Conservation (phyloP, 1,284 basidiomycete species). For the Athelia psychrophila region DNA sequence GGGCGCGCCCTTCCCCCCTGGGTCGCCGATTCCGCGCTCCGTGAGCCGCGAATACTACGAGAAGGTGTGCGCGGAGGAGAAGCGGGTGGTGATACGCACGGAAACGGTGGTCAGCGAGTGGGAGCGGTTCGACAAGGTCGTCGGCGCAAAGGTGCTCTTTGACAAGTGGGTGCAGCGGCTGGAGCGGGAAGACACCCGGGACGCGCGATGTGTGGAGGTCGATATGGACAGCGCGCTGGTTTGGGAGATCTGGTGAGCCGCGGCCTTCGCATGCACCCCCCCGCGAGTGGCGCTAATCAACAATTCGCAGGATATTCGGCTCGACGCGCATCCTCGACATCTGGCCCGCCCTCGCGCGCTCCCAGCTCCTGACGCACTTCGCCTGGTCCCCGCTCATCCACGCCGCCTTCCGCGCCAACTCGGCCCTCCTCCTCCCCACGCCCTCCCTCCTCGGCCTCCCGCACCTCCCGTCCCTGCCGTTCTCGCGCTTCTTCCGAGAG, state of each 20-base stretch:
- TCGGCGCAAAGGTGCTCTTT: conserved; percentile 27
- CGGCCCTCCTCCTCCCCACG: conserved; percentile 22
- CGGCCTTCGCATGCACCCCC: not conserved
- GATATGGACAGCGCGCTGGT: conserved; percentile 28
- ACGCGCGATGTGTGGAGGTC: conserved; percentile 42
- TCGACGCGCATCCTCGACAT: conserved; percentile 38
- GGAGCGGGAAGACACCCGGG: conserved; percentile 30
- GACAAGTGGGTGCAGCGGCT: conserved; percentile 39
- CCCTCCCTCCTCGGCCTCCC: conserved; percentile 11
- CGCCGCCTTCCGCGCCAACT: conserved; percentile 32
- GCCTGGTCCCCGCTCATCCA: conserved; percentile 45
- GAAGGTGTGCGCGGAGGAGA: conserved; percentile 33
- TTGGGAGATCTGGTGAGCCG: conserved; percentile 42
- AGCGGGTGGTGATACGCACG: conserved; percentile 27
- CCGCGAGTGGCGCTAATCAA: not conserved
- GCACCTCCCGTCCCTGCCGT: conserved; percentile 10
- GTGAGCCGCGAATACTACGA: conserved; percentile 42
- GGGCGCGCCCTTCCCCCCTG: conserved; percentile 27
- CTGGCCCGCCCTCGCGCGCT: conserved; percentile 38
- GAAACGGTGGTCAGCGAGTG: conserved; percentile 15
- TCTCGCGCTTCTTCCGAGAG: too few relatives aligned
- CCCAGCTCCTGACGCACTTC: conserved; percentile 42
- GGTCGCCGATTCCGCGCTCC: conserved; percentile 31
- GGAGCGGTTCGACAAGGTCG: conserved; percentile 8
- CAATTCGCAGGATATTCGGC: conserved; percentile 37